These are phyloP conservation scores for Sesbania bispinosa DNA, from an alignment of 306 rosid genomes.

Conservation along the genomic window DNA sequence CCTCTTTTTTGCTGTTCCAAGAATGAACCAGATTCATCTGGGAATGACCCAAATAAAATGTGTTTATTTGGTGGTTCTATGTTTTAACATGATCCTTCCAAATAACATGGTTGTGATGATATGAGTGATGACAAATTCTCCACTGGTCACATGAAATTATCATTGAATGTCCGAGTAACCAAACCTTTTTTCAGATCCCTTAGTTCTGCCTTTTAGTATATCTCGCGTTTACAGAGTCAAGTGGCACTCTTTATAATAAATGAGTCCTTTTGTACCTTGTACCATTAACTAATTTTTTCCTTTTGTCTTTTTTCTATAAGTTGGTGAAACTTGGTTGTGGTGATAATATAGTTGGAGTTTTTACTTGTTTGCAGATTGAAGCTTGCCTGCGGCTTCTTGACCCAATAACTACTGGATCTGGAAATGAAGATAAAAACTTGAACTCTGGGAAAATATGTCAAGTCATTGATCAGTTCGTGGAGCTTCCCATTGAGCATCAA, in stretches of 20 bases:
- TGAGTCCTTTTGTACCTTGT: neutral
- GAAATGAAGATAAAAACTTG: constrained; percentile 40
- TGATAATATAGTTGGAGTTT: neutral
- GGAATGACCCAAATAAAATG: neutral
- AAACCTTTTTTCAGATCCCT: neutral
- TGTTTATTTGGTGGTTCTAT: neutral
- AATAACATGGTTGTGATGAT: neutral
- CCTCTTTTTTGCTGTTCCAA: neutral
- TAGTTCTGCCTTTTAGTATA: neutral
- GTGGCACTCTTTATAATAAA: neutral
- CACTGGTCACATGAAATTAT: neutral
- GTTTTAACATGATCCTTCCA: neutral
- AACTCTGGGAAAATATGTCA: constrained; percentile 47
- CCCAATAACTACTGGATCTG: constrained; percentile 37
- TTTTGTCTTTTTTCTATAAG: neutral
- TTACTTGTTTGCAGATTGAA: constrained; percentile 30
- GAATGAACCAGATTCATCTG: neutral
- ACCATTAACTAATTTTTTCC: neutral
- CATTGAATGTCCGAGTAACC: neutral
- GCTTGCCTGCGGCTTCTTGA: constrained; percentile 48
- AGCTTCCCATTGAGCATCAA: constrained; percentile 75
- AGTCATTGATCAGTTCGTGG: constrained; percentile 63
- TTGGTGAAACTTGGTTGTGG: neutral
- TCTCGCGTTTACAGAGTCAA: neutral
- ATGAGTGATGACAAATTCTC: neutral